Base-by-base conservation (phyloP, 164 flowering plant species). In the Litsea cubeba region DNA sequence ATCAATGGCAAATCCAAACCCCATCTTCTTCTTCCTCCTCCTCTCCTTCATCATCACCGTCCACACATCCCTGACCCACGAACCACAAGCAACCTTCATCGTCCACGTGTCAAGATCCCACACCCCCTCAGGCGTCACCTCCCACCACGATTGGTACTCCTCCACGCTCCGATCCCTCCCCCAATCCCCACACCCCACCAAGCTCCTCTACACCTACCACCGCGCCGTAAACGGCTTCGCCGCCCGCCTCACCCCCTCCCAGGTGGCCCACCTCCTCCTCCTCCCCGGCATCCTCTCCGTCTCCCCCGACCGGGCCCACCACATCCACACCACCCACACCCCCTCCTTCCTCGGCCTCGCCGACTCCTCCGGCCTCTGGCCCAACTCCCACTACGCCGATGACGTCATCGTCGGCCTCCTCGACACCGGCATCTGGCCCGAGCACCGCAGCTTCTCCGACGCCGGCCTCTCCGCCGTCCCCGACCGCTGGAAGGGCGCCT, bases 401-500 rank as follows among this genome's bases (percentile, higher is more conserved):
- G 95, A 88, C 58, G 89, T 94, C 62, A 76, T 94, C 25, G 71
- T 94, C 68, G 98, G 94, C 0, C 85, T 94, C 22, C 84, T 94
- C 10, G 98, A 94, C 62, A 89, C 98, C 49, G 98, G 98, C 0
- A 88, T 92, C 30, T 92, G 94, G 96, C 97, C 98, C 5, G 93
- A 89, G 32, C 81, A 80, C 0, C 82, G 65, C 18, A 94, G 94
- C 81, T 94, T 94, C 79, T 77, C 84, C 50, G 93, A 89, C 65
- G 74, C 75, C 2, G 90, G 86, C 0, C 79, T 88, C 18, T 70
- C 86, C 1, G 75, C 85, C 1, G 87, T 85, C 1, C 94, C 98
- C 0, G 12, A 77, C 3, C 14, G 51, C 2, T 94, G 97, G 95
- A 87, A 84, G 73, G 97, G 97, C 8, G 25, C 7, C 0, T 91